phyloP scores from a whole-genome alignment of 2,329 filamentous ascomycete species.

The Plenodomus tracheiphilus region DNA sequence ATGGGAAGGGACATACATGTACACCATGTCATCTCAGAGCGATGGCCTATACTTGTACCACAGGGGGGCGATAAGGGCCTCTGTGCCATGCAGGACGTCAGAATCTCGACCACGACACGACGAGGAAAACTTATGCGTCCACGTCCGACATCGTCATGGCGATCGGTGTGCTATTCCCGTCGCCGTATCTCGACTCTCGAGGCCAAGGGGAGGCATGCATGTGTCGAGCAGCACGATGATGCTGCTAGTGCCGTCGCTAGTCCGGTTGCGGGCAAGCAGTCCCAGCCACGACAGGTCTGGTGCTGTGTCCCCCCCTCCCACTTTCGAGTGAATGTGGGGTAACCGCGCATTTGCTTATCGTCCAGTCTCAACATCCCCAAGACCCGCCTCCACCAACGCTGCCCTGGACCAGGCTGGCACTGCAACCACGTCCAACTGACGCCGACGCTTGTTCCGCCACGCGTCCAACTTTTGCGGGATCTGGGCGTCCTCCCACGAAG shows the following conservation, averaged over 20 bases:
- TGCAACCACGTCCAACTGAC: constrained; percentile 8
- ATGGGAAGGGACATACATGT: neutral
- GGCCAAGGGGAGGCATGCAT: no score
- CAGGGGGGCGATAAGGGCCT: neutral
- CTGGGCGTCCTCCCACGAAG: constrained; percentile 32
- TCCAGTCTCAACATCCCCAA: constrained; percentile 11
- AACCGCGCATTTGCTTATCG: constrained; percentile 18
- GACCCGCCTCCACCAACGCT: constrained; percentile 6
- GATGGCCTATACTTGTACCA: no score
- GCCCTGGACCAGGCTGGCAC: constrained; percentile 5
- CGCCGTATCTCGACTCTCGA: constrained; percentile 25
- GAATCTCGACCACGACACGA: no score
- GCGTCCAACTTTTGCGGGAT: constrained; percentile 30
- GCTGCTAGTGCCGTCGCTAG: constrained; percentile 16
- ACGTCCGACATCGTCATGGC: constrained; percentile 18
- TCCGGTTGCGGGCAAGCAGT: constrained; percentile 15
- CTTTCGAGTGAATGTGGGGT: constrained; percentile 19
- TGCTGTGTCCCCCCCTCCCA: constrained; percentile 12
- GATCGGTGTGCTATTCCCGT: constrained; percentile 10
- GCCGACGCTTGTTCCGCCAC: constrained; percentile 10
- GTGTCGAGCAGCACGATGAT: constrained; percentile 29
- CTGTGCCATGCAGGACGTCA: no score
- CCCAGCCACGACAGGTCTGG: no score
- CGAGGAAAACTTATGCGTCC: no score
- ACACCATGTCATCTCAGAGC: neutral